Base-by-base conservation (phyloP, 805 yeast species). In the Isabelozyma pseudorhagii region DNA sequence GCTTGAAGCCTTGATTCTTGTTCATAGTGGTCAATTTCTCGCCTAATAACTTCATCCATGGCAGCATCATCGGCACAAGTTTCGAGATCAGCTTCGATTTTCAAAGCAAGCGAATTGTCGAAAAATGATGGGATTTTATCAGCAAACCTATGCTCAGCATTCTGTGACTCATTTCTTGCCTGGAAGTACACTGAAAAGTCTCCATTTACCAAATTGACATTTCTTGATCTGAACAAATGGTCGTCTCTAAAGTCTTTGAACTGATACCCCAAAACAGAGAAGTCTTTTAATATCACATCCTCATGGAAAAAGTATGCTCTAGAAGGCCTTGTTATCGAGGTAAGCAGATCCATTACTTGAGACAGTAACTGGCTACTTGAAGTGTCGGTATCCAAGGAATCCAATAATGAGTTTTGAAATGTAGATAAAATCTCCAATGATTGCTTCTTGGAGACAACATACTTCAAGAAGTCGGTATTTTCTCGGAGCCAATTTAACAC, bases 201-300 rank as follows among this genome's bases (percentile, higher is more conserved):
- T 13, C 66, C 65, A 28, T 54, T 51, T 18, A 66, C 49, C 28
- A 63, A 52, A 50, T 63, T 55, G 13, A 59, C 57, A 44, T 63
- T 56, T 41, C 53, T 53, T 7, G 54, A 27, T 31, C 54, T 48
- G 52, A 79, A 78, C 27, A 81, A 64, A 44, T 67, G 69, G 29
- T 68, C 69, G 57, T 86, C 91, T 54, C 83, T 72, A 55, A 85
- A 86, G 60, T 85, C 92, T 46, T 74, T 75, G 48, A 85, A 72
- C 46, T 75, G 77, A 53, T 70, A 75, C 21, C 77, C 77, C 14
- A 87, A 69, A 4, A 85, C 78, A 28, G 72, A 67, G 57, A 83
- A 85, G 52, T 84, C 91, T 51, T 80, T 81, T 54, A 83, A 68
- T 18, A 73, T 65, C 11, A 85, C 81, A 66, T 87, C 94, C 58